Conservation (phyloP, 305 asterid species). For the Fraxinus paxiana region DNA sequence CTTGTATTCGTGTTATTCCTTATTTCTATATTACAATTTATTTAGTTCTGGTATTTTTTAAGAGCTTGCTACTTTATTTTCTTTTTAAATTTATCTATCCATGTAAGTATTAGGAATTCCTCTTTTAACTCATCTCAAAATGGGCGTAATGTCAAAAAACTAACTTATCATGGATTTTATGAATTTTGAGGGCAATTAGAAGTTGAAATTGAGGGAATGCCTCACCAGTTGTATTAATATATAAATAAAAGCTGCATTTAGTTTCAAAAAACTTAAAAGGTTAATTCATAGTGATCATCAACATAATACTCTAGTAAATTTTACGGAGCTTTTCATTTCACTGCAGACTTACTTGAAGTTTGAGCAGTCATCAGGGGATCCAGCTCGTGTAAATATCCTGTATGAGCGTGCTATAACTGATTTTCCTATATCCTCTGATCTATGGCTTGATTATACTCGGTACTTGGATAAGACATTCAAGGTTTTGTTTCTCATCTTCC, state of each 20-base stretch:
- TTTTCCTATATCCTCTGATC: constrained; percentile 68
- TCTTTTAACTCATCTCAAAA: background rate
- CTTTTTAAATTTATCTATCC: background rate
- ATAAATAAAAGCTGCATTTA: background rate
- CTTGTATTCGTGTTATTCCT: background rate
- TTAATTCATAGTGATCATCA: background rate
- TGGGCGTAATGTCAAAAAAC: background rate
- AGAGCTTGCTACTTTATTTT: background rate
- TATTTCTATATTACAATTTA: background rate
- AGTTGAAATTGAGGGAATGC: background rate
- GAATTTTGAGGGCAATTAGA: background rate
- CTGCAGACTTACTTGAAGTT: constrained; percentile 76
- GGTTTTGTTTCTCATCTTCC: constrained; percentile 41
- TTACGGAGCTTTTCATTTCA: constrained; percentile 26
- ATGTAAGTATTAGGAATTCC: background rate
- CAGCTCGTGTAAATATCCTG: constrained; percentile 84
- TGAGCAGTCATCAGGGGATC: constrained; percentile 90
- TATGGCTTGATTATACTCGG: constrained; percentile 77
- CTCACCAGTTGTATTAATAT: background rate
- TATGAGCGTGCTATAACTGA: constrained; percentile 83
- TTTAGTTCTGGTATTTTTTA: background rate
- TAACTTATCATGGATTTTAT: background rate
- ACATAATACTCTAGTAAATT: constrained; percentile 2
- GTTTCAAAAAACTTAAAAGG: background rate
- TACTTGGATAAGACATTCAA: constrained; percentile 84